Percentiles rank a stretch among this genome's conserved stretches.
Evolutionary conservation across 352 stramenopile genomes (phyloP).

Genomic region (Phytopythium sindhum): DNA sequence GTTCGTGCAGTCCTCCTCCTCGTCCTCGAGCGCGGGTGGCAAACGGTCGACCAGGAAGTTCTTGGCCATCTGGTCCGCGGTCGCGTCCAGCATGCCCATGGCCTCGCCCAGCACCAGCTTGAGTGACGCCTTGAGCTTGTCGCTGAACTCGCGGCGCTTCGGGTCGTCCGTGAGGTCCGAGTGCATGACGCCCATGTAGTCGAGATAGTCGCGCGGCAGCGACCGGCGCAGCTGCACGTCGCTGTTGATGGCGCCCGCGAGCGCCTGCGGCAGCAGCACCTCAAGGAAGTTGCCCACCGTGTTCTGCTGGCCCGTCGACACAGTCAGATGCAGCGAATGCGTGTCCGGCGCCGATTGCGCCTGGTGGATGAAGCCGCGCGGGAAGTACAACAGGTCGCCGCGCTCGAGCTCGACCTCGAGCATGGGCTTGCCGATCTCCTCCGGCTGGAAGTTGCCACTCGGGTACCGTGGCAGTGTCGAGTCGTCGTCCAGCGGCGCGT

Average conservation of each 20-base stretch:
- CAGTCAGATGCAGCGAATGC: conserved; percentile 86
- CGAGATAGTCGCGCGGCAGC: conserved; percentile 82
- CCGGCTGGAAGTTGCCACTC: conserved; percentile 72
- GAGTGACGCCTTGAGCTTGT: conserved; percentile 53
- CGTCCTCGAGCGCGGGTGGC: conserved; percentile 64
- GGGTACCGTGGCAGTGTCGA: conserved; percentile 59
- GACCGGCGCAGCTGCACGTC: conserved; percentile 64
- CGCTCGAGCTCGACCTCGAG: conserved; percentile 80
- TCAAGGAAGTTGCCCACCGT: conserved; percentile 76
- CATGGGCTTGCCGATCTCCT: conserved; percentile 73
- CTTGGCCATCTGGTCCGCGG: conserved; percentile 79
- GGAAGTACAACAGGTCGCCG: conserved; percentile 91
- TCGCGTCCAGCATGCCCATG: conserved; percentile 70
- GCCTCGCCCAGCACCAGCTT: conserved; percentile 59
- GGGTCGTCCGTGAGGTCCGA: conserved; percentile 56
- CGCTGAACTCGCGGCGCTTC: conserved; percentile 40
- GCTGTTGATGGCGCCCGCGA: conserved; percentile 51
- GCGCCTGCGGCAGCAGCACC: conserved; percentile 53
- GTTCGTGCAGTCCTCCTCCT: conserved; percentile 78
- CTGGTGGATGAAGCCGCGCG: conserved; percentile 88
- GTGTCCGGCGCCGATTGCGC: conserved; percentile 52
- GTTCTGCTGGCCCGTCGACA: conserved; percentile 89
- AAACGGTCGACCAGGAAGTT: conserved; percentile 79
- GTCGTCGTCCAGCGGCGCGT: conserved; percentile 52
- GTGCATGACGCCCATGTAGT: conserved; percentile 89